Evolutionary conservation across 345 rosid genomes (phyloP).

Genomic region (Balakata baccata): DNA sequence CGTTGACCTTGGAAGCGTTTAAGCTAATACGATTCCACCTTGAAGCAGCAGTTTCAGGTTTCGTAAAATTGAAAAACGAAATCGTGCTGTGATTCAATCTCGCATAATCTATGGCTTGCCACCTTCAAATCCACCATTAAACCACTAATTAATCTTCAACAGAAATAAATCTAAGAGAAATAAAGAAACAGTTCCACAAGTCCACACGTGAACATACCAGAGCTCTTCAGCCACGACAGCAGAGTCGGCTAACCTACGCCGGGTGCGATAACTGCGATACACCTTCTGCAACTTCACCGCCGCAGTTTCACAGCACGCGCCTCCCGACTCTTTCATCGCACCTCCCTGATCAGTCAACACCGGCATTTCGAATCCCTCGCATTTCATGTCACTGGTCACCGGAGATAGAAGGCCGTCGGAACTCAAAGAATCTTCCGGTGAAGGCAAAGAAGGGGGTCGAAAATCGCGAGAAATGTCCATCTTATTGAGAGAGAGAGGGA

Average conservation of each 20-base stretch:
- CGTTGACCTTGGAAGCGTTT: constrained; percentile 77
- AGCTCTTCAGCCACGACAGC: constrained; percentile 87
- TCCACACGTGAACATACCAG: constrained; percentile 42
- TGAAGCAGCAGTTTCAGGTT: constrained; percentile 67
- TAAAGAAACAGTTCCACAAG: background rate
- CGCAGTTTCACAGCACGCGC: constrained; percentile 14
- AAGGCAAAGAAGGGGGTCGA: constrained; percentile 9
- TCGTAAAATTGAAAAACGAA: constrained; percentile 65
- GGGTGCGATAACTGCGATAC: constrained; percentile 83
- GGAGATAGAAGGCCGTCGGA: background rate
- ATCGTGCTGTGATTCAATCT: constrained; percentile 72
- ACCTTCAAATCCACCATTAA: constrained; percentile 45
- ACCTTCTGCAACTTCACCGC: constrained; percentile 83
- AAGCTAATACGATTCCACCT: constrained; percentile 70
- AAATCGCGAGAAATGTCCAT: constrained; percentile 23
- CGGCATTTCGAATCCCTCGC: constrained; percentile 6
- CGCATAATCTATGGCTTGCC: constrained; percentile 81
- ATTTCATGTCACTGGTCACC: background rate
- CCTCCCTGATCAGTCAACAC: background rate
- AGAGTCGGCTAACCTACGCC: constrained; percentile 84
- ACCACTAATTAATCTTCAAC: background rate
- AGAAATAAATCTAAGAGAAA: background rate
- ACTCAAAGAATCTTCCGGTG: background rate
- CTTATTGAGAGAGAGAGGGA: constrained; percentile 22
- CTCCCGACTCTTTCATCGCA: constrained; percentile 9